Evolutionary conservation across 805 yeast genomes (phyloP).

Genomic region (Saccharomycopsis fodiens): DNA sequence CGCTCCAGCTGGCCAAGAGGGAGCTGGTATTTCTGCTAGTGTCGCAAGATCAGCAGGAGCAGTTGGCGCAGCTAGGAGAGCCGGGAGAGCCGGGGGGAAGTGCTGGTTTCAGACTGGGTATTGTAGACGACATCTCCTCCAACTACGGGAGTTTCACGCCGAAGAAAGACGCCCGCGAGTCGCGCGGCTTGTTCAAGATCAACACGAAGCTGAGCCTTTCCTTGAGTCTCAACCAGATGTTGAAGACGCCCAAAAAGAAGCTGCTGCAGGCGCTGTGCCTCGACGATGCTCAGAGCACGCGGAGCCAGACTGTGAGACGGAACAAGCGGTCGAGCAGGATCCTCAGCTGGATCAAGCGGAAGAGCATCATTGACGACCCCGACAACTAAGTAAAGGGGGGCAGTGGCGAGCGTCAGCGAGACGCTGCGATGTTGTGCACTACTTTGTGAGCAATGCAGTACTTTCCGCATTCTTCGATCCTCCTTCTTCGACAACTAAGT

Average conservation of each 20-base stretch:
- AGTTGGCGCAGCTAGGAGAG: not conserved
- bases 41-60: not conserved
- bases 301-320: not conserved
- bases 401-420: too few relatives aligned
- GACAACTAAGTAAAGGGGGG: too few relatives aligned
- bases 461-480: not conserved
- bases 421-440: too few relatives aligned
- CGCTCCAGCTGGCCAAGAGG: slow-evolving; percentile 8
- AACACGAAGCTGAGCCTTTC: slow-evolving; percentile 13
- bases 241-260: slow-evolving; percentile 16
- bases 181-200: slow-evolving; percentile 7
- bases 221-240: slow-evolving; percentile 7
- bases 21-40: slow-evolving; percentile 4
- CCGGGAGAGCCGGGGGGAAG: not conserved
- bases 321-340: slow-evolving; percentile 7
- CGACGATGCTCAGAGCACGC: slow-evolving; percentile 1
- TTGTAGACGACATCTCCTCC: not conserved
- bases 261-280: not conserved
- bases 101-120: not conserved
- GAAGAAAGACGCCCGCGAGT: slow-evolving; percentile 1
- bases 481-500: too few relatives aligned
- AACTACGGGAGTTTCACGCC: not conserved
- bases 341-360: slow-evolving; percentile 8
- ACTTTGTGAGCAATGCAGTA: too few relatives aligned
- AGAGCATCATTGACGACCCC: not conserved